Evolutionary conservation across 1,139 yeast species (phyloP).

Genomic region (Maudiozyma humilis): DNA sequence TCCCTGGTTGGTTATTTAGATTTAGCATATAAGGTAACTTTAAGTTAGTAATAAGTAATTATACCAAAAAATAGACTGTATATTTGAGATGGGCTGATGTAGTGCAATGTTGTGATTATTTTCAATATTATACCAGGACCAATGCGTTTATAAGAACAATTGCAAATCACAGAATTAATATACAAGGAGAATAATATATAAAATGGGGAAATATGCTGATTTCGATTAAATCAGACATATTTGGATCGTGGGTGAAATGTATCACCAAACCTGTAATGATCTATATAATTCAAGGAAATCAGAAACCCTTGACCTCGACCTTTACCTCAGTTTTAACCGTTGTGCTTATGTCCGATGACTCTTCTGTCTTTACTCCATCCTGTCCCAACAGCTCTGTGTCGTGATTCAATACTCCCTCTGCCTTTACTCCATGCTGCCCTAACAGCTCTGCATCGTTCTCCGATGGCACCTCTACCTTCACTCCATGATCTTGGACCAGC

Average conservation of each 20-base stretch:
- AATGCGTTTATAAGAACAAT: too few species aligned
- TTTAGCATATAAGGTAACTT: background rate
- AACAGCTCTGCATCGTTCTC: background rate
- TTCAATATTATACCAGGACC: too few species aligned
- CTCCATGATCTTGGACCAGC: too few species aligned
- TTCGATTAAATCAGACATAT: too few species aligned
- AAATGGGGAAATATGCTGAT: too few species aligned
- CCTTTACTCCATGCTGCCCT: background rate
- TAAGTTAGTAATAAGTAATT: background rate
- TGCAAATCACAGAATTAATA: too few species aligned
- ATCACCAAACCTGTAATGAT: too few species aligned
- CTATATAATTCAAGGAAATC: too few species aligned
- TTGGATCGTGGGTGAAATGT: too few species aligned
- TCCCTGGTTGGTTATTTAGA: slow-evolving; percentile 46
- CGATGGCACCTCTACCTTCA: too few species aligned
- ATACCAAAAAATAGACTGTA: background rate
- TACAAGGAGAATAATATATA: too few species aligned
- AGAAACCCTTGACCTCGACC: slow-evolving; percentile 1
- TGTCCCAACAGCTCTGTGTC: background rate
- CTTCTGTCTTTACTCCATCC: background rate
- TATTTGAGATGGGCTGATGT: background rate
- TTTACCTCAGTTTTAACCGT: slow-evolving; percentile 2
- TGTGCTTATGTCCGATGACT: background rate
- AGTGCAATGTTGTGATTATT: slow-evolving; percentile 5
- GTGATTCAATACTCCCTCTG: background rate